phyloP scores from a whole-genome alignment of 2,329 filamentous ascomycete genomes.

The Aspergillus fijiensis region DNA sequence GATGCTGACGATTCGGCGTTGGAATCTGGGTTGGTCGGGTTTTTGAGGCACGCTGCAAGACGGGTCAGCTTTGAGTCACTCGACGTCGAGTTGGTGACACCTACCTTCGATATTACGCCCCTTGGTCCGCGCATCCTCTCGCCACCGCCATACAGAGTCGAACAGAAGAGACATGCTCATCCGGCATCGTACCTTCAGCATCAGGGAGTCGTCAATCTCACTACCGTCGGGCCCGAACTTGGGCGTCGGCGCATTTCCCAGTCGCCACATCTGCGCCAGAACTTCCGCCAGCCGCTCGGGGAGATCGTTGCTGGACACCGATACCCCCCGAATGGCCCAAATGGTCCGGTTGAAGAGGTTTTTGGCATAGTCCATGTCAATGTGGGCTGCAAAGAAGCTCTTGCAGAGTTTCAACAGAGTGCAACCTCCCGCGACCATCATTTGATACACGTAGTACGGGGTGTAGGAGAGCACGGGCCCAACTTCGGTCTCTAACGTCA shows the following conservation, averaged over 20 bases:
- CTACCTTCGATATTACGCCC: slow-evolving; percentile 71
- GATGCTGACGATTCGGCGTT: slow-evolving; percentile 70
- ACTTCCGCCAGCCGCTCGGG: slow-evolving; percentile 65
- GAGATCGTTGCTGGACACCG: slow-evolving; percentile 62
- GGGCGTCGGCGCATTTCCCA: slow-evolving; percentile 37
- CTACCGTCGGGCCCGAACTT: slow-evolving; percentile 27
- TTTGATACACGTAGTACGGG: slow-evolving; percentile 65
- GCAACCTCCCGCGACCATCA: slow-evolving; percentile 65
- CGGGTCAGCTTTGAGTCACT: slow-evolving; percentile 12
- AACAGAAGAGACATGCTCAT: slow-evolving; percentile 68
- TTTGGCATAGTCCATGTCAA: slow-evolving; percentile 57
- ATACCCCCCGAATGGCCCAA: slow-evolving; percentile 59
- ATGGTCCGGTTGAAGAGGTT: slow-evolving; percentile 60
- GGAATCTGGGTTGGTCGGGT: slow-evolving; percentile 82
- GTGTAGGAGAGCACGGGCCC: slow-evolving; percentile 54
- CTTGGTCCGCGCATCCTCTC: slow-evolving; percentile 65
- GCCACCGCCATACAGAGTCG: slow-evolving; percentile 68
- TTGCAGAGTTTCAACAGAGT: slow-evolving; percentile 65
- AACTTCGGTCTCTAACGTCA: slow-evolving; percentile 45
- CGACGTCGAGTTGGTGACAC: background rate
- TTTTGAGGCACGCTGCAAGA: slow-evolving; percentile 65
- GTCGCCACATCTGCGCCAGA: slow-evolving; percentile 64
- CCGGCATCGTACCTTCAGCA: slow-evolving; percentile 64
- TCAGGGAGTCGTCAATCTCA: slow-evolving; percentile 49
- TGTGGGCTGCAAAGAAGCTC: slow-evolving; percentile 60